These are phyloP conservation scores for Myxozyma neglecta DNA, from an alignment of 805 yeast species.

Conservation along the genomic window DNA sequence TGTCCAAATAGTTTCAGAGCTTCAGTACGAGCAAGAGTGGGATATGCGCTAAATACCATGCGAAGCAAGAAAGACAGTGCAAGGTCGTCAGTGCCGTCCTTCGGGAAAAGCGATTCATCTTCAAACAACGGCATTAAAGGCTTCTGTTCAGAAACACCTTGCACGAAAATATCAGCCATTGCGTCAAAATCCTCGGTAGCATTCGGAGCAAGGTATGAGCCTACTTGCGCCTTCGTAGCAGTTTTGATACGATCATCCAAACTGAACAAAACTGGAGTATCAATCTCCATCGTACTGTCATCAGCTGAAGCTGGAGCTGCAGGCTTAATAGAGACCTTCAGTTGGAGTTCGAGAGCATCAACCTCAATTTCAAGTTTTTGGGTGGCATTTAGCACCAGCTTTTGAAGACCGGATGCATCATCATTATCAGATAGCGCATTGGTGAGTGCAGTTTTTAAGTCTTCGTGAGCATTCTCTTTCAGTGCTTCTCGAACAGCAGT, in stretches of 20 bases:
- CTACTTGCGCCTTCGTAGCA: not conserved
- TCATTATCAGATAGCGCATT: conserved; percentile 1
- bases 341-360: conserved; percentile 28
- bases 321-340: conserved; percentile 31
- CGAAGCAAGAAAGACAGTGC: conserved; percentile 40
- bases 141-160: conserved; percentile 19
- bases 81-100: conserved; percentile 7
- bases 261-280: conserved; percentile 38
- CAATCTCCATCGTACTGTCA: conserved; percentile 32
- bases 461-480: not conserved
- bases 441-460: not conserved
- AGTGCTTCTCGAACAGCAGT: conserved; percentile 6
- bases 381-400: conserved; percentile 29
- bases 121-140: conserved; percentile 14
- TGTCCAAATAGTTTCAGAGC: conserved; percentile 37
- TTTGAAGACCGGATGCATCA: not conserved
- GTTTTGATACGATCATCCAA: conserved; percentile 18
- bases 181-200: conserved; percentile 20
- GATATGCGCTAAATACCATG: conserved; percentile 39
- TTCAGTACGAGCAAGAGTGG: conserved; percentile 41
- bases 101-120: conserved; percentile 13
- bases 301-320: not conserved
- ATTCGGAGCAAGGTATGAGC: conserved; percentile 21
- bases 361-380: conserved; percentile 28
- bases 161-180: conserved; percentile 20